phyloP scores from a whole-genome alignment of 805 yeast species.

The Candida argentea region DNA sequence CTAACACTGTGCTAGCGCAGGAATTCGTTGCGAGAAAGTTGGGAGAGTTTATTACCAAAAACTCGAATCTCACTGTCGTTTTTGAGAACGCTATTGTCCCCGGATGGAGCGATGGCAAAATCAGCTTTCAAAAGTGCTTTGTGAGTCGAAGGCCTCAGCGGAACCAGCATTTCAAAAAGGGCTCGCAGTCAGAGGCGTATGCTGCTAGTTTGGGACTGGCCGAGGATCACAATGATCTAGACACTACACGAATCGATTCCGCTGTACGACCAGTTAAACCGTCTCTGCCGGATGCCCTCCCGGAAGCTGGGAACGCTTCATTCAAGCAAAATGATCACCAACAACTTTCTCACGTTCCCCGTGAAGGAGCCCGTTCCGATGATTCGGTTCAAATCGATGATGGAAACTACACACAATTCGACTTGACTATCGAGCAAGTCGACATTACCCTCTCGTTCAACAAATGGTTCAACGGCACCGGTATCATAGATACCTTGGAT shows the following conservation, averaged over 20 bases:
- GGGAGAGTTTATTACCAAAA: slow-evolving; percentile 77
- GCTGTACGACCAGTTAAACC: no score
- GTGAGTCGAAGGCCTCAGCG: slow-evolving; percentile 75
- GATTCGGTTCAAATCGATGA: slow-evolving; percentile 48
- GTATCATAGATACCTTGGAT: slow-evolving; percentile 68
- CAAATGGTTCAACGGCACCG: slow-evolving; percentile 86
- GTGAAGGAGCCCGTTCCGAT: slow-evolving; percentile 9
- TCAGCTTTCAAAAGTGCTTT: slow-evolving; percentile 74
- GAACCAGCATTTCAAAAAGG: slow-evolving; percentile 47
- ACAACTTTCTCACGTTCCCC: no score
- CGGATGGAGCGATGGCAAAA: slow-evolving; percentile 82
- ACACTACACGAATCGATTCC: no score
- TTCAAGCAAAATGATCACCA: no score
- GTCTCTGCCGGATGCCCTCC: no score
- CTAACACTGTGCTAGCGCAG: slow-evolving; percentile 82
- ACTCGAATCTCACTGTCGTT: slow-evolving; percentile 71
- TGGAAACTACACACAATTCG: slow-evolving; percentile 95
- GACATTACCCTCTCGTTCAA: slow-evolving; percentile 69
- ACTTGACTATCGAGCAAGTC: slow-evolving; percentile 78
- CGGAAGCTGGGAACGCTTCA: no score
- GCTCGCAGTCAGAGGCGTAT: slow-evolving; percentile 63
- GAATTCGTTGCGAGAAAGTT: slow-evolving; percentile 74
- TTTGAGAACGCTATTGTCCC: slow-evolving; percentile 94
- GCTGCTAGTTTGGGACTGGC: slow-evolving; percentile 34
- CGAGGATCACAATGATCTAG: slow-evolving; percentile 1